Evolutionary conservation across 768 basidiomycete genomes (phyloP).

Genomic region (Boletus speciosus): DNA sequence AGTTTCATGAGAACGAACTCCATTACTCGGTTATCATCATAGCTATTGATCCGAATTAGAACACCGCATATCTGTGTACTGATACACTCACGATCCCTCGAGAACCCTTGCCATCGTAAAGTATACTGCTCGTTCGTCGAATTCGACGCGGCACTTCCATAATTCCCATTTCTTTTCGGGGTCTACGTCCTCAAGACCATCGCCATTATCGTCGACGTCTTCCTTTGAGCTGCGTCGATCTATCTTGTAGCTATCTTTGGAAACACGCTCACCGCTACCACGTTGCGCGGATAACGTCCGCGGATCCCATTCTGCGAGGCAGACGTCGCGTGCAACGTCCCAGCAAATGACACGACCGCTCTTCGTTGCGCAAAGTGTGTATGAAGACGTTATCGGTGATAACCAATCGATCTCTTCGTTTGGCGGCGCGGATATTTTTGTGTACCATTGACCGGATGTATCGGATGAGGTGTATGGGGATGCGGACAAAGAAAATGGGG

Average conservation of each 20-base stretch:
- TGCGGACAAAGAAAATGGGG: slow-evolving; percentile 28
- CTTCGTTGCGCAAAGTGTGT: slow-evolving; percentile 75
- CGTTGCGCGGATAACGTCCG: slow-evolving; percentile 17
- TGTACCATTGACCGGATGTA: slow-evolving; percentile 50
- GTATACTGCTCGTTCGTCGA: slow-evolving; percentile 65
- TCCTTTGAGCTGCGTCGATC: slow-evolving; percentile 9
- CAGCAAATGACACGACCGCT: slow-evolving; percentile 74
- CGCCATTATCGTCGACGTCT: slow-evolving; percentile 14
- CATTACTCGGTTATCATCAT: slow-evolving; percentile 62
- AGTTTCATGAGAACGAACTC: slow-evolving; percentile 70
- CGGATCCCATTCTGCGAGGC: slow-evolving; percentile 69
- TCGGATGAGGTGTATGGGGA: slow-evolving; percentile 27
- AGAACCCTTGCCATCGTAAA: slow-evolving; percentile 73
- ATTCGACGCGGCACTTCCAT: slow-evolving; percentile 78
- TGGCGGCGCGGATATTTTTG: slow-evolving; percentile 62
- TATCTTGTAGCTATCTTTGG: slow-evolving; percentile 6
- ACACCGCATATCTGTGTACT: not conserved
- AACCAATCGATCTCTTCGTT: slow-evolving; percentile 73
- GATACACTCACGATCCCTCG: slow-evolving; percentile 41
- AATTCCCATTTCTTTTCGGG: slow-evolving; percentile 55
- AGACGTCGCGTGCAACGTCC: slow-evolving; percentile 61
- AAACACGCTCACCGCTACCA: not conserved
- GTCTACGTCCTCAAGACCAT: slow-evolving; percentile 1
- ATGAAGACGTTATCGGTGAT: slow-evolving; percentile 71
- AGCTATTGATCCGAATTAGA: slow-evolving; percentile 32